These are phyloP conservation scores for Hyaloscypha variabilis DNA, from an alignment of 495 filamentous ascomycete genomes.

Conservation along the genomic window DNA sequence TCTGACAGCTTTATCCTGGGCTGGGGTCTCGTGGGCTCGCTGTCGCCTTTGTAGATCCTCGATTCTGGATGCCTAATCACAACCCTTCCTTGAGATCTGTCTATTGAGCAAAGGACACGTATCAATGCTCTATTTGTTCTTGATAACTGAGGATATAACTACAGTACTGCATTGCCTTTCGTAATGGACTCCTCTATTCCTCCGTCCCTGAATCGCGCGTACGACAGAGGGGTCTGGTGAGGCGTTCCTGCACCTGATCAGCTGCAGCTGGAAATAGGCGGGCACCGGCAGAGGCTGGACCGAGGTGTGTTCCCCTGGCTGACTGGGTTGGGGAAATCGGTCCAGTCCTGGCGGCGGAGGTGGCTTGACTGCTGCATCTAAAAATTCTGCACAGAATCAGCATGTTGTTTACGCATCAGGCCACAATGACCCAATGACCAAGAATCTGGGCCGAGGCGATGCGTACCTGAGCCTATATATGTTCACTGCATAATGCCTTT, in stretches of 20 bases:
- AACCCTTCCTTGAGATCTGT: slow-evolving; percentile 1
- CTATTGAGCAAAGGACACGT: background rate
- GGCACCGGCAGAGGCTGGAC: background rate
- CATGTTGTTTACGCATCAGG: background rate
- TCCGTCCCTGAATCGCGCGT: background rate
- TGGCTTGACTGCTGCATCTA: slow-evolving; percentile 15
- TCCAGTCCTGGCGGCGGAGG: slow-evolving; percentile 6
- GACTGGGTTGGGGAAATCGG: background rate
- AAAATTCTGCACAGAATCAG: slow-evolving; percentile 1
- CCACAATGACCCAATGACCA: background rate
- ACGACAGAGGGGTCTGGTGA: background rate
- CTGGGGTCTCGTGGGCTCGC: background rate
- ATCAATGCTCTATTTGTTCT: background rate
- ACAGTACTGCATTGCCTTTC: background rate
- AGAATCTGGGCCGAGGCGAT: background rate
- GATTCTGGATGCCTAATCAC: slow-evolving; percentile 3
- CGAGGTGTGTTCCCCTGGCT: slow-evolving; percentile 14
- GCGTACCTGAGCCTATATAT: slow-evolving; percentile 2
- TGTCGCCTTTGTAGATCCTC: background rate
- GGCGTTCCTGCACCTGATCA: slow-evolving; percentile 8
- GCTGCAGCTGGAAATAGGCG: background rate
- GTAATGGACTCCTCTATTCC: background rate
- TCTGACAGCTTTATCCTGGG: slow-evolving; percentile 10
- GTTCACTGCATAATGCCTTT: slow-evolving; percentile 4
- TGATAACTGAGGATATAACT: background rate